Conservation (phyloP, 2,329 filamentous ascomycete species). For the Sporothrix dimorphospora region DNA sequence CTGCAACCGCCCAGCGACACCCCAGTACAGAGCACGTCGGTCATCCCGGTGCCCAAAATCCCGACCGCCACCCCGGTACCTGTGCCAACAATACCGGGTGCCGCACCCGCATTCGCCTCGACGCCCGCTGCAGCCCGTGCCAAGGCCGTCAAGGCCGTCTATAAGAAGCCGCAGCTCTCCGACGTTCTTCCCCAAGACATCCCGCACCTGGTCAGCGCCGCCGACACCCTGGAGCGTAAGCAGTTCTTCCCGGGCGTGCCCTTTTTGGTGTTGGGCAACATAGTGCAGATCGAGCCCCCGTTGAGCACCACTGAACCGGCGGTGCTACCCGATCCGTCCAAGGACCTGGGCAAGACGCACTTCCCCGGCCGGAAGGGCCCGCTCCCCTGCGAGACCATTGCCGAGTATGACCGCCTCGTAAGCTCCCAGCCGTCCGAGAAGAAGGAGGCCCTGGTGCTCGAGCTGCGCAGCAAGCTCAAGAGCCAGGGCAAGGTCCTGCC, state of each 20-base stretch:
- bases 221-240: constrained; percentile 31
- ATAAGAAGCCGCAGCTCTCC: constrained; percentile 18
- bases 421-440: constrained; percentile 28
- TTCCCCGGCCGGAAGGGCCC: constrained; percentile 32
- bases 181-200: constrained; percentile 27
- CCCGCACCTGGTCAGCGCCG: constrained; percentile 28
- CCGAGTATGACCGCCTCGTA: constrained; percentile 32
- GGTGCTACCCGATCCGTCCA: constrained; percentile 33
- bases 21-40: not conserved
- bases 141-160: constrained; percentile 20
- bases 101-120: too few relatives aligned
- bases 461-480: constrained; percentile 33
- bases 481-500: constrained; percentile 33
- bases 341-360: constrained; percentile 33
- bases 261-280: constrained; percentile 31
- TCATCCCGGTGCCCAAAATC: not conserved
- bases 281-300: constrained; percentile 32
- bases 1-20: not conserved
- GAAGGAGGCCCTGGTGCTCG: constrained; percentile 31
- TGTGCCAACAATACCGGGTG: not conserved
- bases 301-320: constrained; percentile 31
- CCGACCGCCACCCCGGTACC: not conserved
- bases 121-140: constrained; percentile 5
- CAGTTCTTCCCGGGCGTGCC: constrained; percentile 32
- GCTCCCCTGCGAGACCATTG: constrained; percentile 34